Evolutionary conservation across 306 rosid species (phyloP).

Genomic region (Prunus mira): DNA sequence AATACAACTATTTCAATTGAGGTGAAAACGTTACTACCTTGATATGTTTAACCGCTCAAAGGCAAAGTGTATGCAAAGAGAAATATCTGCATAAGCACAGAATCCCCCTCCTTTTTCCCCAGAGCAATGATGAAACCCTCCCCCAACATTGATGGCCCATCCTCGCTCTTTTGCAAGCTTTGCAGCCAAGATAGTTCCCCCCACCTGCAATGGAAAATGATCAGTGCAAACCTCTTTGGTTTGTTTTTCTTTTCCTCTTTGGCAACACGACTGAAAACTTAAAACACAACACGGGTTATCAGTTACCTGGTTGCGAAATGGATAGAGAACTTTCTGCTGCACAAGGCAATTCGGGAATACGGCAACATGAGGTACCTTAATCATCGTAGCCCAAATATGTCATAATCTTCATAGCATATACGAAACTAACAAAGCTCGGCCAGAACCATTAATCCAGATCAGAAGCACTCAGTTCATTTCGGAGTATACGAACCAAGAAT

Average conservation of each 20-base stretch:
- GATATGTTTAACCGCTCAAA: conserved; percentile 68
- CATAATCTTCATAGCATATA: background rate
- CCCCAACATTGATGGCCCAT: conserved; percentile 96
- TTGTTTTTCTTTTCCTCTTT: background rate
- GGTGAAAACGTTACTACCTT: conserved; percentile 45
- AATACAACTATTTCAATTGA: background rate
- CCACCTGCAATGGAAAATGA: conserved; percentile 52
- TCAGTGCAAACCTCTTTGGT: background rate
- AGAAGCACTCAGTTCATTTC: background rate
- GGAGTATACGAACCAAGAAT: background rate
- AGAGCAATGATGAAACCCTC: conserved; percentile 96
- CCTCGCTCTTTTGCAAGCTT: conserved; percentile 92
- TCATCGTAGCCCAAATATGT: conserved; percentile 22
- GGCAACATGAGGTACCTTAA: conserved; percentile 84
- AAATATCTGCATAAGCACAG: conserved; percentile 85
- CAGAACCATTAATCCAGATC: background rate
- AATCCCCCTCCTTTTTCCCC: conserved; percentile 85
- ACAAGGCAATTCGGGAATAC: conserved; percentile 69
- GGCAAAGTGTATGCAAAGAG: conserved; percentile 79
- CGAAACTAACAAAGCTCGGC: background rate
- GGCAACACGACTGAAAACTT: background rate
- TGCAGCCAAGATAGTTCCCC: conserved; percentile 85
- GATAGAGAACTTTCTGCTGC: conserved; percentile 68
- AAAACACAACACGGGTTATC: background rate
- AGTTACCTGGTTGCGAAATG: conserved; percentile 80